phyloP scores from a whole-genome alignment of 192 early-diverging fungal species.

The Oehlia diaphana region DNA sequence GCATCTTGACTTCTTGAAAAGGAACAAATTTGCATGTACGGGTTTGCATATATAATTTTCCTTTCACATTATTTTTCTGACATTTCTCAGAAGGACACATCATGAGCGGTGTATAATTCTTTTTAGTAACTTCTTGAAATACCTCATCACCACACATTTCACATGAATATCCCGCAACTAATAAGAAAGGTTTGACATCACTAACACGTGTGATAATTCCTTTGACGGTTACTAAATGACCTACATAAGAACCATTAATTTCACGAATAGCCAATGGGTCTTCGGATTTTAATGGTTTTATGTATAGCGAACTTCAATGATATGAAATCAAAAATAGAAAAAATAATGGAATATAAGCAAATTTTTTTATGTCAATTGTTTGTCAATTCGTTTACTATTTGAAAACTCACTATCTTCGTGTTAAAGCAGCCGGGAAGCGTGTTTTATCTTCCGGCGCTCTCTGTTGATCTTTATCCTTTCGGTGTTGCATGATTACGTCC shows the following conservation, averaged over 20 bases:
- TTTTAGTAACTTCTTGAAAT: slow-evolving; percentile 86
- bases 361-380: background rate
- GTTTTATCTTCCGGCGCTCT: slow-evolving; percentile 37
- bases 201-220: slow-evolving; percentile 94
- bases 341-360: background rate
- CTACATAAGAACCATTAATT: slow-evolving; percentile 76
- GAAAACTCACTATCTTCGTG: slow-evolving; percentile 77
- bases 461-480: slow-evolving; percentile 51
- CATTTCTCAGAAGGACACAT: slow-evolving; percentile 83
- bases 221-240: slow-evolving; percentile 82
- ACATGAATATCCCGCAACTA: slow-evolving; percentile 88
- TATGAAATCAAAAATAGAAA: background rate
- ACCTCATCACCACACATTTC: slow-evolving; percentile 94
- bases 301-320: slow-evolving; percentile 65
- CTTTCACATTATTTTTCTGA: slow-evolving; percentile 75
- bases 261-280: slow-evolving; percentile 82
- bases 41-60: slow-evolving; percentile 87
- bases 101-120: slow-evolving; percentile 75
- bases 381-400: background rate
- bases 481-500: slow-evolving; percentile 87
- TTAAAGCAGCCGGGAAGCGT: slow-evolving; percentile 78
- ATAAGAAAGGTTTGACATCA: slow-evolving; percentile 89
- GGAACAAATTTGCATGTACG: slow-evolving; percentile 88
- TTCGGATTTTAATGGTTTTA: slow-evolving; percentile 68
- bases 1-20: slow-evolving; percentile 96